Base-by-base conservation (phyloP, 331 rosid species). In the Erythrophleum ivorense region DNA sequence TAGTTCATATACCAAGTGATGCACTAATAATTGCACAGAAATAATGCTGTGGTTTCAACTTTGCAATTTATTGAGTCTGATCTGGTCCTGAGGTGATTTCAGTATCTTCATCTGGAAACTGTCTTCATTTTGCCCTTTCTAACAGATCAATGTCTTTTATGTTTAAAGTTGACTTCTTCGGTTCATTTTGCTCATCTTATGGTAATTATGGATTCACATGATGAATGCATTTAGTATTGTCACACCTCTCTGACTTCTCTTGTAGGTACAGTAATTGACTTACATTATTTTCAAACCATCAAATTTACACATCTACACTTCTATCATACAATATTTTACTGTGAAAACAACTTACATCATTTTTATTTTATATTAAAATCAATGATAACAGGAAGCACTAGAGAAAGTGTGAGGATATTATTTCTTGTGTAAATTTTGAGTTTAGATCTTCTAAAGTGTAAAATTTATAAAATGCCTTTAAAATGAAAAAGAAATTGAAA, bases 71-170 rank as follows among this genome's bases (percentile, higher is more conserved):
- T 64, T 46, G 73, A 65, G 52, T 75, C 29, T 24, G 29, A 24
- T 24, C 29, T 24, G 29, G 29, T 77, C 70, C 45, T 82, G 50
- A 12, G 68, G 21, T 19, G 16, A 57, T 81, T 19, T 72, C 52
- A 13, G 70, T 55, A 73, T 24, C 29, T 24, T 81, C 21, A 13
- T 77, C 18, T 36, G 29, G 7, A 48, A 73, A 15, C 34, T 63
- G 69, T 68, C 73, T 50, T 15, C 62, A 19, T 57, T 73, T 76
- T 57, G 3, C 74, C 21, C 48, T 81, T 48, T 85, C 78, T 69
- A 10, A 49, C 71, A 13, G 21, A 63, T 73, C 21, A 66, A 36
- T 46, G 72, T 52, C 55, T 41, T 73, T 68, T 49, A 48, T 82
- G 77, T 74, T 70, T 43, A 66, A 6, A 57, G 38, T 70, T 38